These are phyloP conservation scores for Gnaphalium uliginosum DNA, from an alignment of 129 eudicot genomes.

Conservation along the genomic window DNA sequence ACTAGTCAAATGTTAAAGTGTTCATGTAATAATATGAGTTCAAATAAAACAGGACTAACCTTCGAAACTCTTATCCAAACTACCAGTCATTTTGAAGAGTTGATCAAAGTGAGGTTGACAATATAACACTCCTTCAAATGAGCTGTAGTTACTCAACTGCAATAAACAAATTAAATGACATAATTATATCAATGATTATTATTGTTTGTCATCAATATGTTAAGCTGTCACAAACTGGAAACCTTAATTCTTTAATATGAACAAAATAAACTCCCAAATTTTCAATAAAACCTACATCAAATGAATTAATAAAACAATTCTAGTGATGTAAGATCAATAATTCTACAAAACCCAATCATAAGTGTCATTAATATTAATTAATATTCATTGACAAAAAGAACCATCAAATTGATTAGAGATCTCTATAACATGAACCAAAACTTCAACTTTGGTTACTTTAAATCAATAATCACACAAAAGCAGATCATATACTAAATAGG, in stretches of 20 bases:
- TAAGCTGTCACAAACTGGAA: not conserved
- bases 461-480: constrained; percentile 8
- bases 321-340: not conserved
- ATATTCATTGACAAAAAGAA: not conserved
- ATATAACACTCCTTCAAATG: constrained; percentile 78
- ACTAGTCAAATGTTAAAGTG: not conserved
- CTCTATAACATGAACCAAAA: not conserved
- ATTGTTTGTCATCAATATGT: not conserved
- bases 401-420: constrained; percentile 5
- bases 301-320: not conserved
- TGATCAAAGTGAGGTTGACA: constrained; percentile 82
- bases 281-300: constrained; percentile 8
- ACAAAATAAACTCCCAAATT: not conserved
- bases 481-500: constrained; percentile 10
- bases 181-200: not conserved
- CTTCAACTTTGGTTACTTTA: not conserved
- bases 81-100: constrained; percentile 76
- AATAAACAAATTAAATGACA: constrained; percentile 19
- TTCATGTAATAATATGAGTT: not conserved
- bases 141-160: constrained; percentile 69
- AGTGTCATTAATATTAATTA: not conserved
- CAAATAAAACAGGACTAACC: constrained; percentile 30
- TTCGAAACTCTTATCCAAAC: constrained; percentile 79
- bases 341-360: constrained; percentile 4
- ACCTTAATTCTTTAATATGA: not conserved